A percentile compares a stretch with the other conserved stretches of the same genome.
phyloP scores from a whole-genome alignment of 176 grass and related monocot species.

The maize (Zea mays) region Zm-B73-REFERENCE-NAM-5.0 NC_050097.1:174056501-174057000 shows the following conservation, averaged over 20 bases:
- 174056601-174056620: slow-evolving; percentile 79
- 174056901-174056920: slow-evolving; percentile 75
- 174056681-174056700: slow-evolving; percentile 85
- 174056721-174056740: slow-evolving; percentile 93
- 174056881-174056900: slow-evolving; percentile 83
- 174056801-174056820: slow-evolving; percentile 76
- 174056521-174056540: slow-evolving; percentile 54
- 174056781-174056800: slow-evolving; percentile 91
- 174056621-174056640: slow-evolving; percentile 60
- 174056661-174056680: slow-evolving; percentile 86
- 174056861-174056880: slow-evolving; percentile 67
- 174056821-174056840: slow-evolving; percentile 82
- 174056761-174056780: slow-evolving; percentile 69
- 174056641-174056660: slow-evolving; percentile 72
- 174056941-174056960: slow-evolving; percentile 66
- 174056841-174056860: slow-evolving; percentile 81
- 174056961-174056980: slow-evolving; percentile 61
- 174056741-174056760: slow-evolving; percentile 90
- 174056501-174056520: slow-evolving; percentile 83
- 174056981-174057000: slow-evolving; percentile 69
- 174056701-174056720: slow-evolving; percentile 95
- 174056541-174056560: slow-evolving; percentile 63
- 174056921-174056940: slow-evolving; percentile 61
- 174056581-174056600: slow-evolving; percentile 89
- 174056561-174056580: slow-evolving; percentile 94